Evolutionary conservation across 1,284 basidiomycete genomes (phyloP).

Genomic region (Papiliotrema laurentii): DNA sequence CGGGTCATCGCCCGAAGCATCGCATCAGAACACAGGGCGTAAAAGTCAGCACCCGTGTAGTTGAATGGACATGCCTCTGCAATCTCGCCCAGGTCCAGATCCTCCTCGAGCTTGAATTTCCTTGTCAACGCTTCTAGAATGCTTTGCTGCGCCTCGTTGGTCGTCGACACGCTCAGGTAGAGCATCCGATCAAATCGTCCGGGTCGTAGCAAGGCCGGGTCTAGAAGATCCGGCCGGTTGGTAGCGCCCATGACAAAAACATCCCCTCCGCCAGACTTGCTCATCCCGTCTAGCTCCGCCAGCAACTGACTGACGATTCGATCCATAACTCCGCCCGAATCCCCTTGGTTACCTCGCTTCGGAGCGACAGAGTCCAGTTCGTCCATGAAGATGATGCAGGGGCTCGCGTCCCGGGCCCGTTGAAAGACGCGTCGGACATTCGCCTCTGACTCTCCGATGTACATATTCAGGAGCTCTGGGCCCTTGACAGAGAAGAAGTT

Average conservation of each 20-base stretch:
- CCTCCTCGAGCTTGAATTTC: conserved; percentile 78
- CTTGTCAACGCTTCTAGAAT: conserved; percentile 88
- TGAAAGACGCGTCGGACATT: conserved; percentile 91
- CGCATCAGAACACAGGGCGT: conserved; percentile 94
- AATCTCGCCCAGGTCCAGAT: conserved; percentile 62
- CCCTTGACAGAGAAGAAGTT: conserved; percentile 97
- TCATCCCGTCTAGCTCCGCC: conserved; percentile 92
- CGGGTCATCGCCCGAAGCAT: conserved; percentile 92
- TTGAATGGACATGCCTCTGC: conserved; percentile 83
- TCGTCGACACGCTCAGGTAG: conserved; percentile 88
- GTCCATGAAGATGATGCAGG: conserved; percentile 96
- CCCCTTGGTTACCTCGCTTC: conserved; percentile 89
- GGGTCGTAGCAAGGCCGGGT: conserved; percentile 86
- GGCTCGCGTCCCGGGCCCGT: conserved; percentile 79
- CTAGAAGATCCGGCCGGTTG: conserved; percentile 91
- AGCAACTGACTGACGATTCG: conserved; percentile 93
- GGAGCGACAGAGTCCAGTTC: conserved; percentile 96
- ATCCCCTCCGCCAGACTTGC: conserved; percentile 50
- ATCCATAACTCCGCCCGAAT: conserved; percentile 96
- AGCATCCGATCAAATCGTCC: conserved; percentile 97
- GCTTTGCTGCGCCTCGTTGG: conserved; percentile 77
- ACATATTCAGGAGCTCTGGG: conserved; percentile 94
- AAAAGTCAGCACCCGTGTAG: conserved; percentile 95
- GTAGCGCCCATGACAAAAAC: conserved; percentile 98
- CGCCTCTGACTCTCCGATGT: conserved; percentile 97